Conservation (phyloP, 2,329 filamentous ascomycete species). For the Penicillium fuscoglaucum region DNA sequence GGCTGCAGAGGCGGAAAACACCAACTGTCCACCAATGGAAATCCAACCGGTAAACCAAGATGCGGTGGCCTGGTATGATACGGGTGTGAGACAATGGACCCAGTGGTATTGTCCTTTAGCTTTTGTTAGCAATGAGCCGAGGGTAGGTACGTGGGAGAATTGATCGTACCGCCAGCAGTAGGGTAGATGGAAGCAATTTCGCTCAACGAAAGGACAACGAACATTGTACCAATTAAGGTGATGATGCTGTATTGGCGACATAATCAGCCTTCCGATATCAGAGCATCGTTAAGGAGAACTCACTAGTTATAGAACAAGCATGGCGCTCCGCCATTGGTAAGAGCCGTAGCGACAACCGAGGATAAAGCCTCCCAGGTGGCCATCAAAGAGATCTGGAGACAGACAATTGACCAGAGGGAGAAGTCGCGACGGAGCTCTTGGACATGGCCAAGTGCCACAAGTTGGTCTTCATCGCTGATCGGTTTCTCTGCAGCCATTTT, state of each 20-base stretch:
- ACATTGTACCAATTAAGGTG: conserved; percentile 44
- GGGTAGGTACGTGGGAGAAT: neutral
- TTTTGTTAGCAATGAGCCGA: neutral
- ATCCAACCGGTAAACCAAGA: conserved; percentile 50
- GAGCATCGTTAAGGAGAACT: neutral
- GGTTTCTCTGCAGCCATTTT: conserved; percentile 16
- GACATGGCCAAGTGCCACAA: conserved; percentile 23
- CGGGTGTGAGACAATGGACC: conserved; percentile 44
- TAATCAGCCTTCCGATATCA: neutral
- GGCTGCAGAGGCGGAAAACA: conserved; percentile 51
- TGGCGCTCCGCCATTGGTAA: conserved; percentile 47
- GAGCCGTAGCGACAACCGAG: conserved; percentile 46
- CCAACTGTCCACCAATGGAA: conserved; percentile 49
- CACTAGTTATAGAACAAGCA: conserved; percentile 27
- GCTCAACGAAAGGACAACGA: conserved; percentile 43
- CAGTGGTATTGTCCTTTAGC: conserved; percentile 49
- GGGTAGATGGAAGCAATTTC: conserved; percentile 42
- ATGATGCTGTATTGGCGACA: conserved; percentile 35
- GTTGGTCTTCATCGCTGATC: conserved; percentile 24
- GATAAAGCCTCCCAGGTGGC: conserved; percentile 54
- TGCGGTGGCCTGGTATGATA: conserved; percentile 35
- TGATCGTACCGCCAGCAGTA: conserved; percentile 24
- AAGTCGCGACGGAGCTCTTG: conserved; percentile 40
- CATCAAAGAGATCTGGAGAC: conserved; percentile 52
- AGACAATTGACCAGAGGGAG: conserved; percentile 46